Percentiles rank a stretch among this genome's conserved stretches.
Evolutionary conservation across 2,329 filamentous ascomycete species (phyloP).

Genomic region (Coleophoma eucalyptorum): DNA sequence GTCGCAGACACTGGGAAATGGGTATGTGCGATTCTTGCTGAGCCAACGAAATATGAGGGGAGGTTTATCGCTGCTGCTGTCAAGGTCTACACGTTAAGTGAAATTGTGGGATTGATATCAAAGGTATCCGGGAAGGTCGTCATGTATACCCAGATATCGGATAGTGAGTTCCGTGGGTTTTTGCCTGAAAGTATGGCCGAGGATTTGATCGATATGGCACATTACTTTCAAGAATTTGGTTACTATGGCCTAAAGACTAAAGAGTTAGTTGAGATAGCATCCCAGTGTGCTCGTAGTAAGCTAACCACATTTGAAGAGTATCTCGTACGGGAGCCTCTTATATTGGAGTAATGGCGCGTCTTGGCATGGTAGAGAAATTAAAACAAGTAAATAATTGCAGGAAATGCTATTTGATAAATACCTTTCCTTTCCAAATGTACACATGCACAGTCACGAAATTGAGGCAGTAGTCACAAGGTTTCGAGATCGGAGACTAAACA

Average conservation of each 20-base stretch:
- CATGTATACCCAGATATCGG: slow-evolving; percentile 3
- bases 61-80: slow-evolving; percentile 40
- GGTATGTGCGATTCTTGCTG: slow-evolving; percentile 33
- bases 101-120: neutral
- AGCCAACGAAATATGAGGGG: slow-evolving; percentile 37
- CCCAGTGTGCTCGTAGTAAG: slow-evolving; percentile 20
- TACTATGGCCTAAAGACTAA: slow-evolving; percentile 29
- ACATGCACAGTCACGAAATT: too few relatives aligned
- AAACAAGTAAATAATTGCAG: too few relatives aligned
- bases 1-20: slow-evolving; percentile 20
- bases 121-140: slow-evolving; percentile 1
- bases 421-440: too few relatives aligned
- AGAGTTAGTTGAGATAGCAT: slow-evolving; percentile 24
- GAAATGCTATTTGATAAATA: too few relatives aligned
- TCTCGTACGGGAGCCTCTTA: slow-evolving; percentile 8
- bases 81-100: slow-evolving; percentile 19
- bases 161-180: neutral
- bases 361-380: too few relatives aligned
- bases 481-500: too few relatives aligned
- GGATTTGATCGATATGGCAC: slow-evolving; percentile 14
- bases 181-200: neutral
- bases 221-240: slow-evolving; percentile 25
- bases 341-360: too few relatives aligned
- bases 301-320: slow-evolving; percentile 30
- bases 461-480: too few relatives aligned